Base-by-base conservation (phyloP, 208 protist genomes). In the Endotrypanum monterogeii region DNA sequence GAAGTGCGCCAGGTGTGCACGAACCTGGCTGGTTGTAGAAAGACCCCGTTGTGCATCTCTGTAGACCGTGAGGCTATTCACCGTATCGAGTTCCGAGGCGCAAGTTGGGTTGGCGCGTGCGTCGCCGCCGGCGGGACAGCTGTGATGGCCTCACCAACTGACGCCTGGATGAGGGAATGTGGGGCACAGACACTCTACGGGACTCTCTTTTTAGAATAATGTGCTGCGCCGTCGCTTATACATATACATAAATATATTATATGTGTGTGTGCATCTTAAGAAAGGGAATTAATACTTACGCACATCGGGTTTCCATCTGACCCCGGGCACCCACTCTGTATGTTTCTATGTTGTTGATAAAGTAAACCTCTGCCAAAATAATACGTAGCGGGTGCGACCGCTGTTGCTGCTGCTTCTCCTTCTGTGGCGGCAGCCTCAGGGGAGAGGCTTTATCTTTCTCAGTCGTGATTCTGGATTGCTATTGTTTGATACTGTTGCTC, bases 71-170 rank as follows among this genome's bases (percentile, higher is more conserved):
- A 23, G 8, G 1, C 20, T 23, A 28, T 52, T 35, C 66, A 28
- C 32, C 46, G 66, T 28, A 54, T 76, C n/a, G 65, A 75, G 51
- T 81, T 81, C 14, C 71, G 76, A 16, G 37, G 65, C 37, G 32
- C 71, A 11, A 55, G 71, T 51, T 81, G 76, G 76, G 71, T 58
- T 3, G 76, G 76, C 0, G 76, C 71, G 20, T 81, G 71, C 35
- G 76, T 81, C 0, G 70, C 76, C 0, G 76, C 76, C 5, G 76
- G 72, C 4, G 56, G 73, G 5, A 18, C 71, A 8, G 71, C 67
- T 12, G 51, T 44, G 48, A 41, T 71, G 54, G 52, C 70, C 20
- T 25, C 70, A 1, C 11, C 39, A 2, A 14, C 62, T 4, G 67
- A 48, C 2, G 41, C 30, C 20, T 80, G 70, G 76, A 52, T 76